These are phyloP conservation scores for Suillus ampliporus DNA, from an alignment of 768 basidiomycete genomes.

Conservation along the genomic window DNA sequence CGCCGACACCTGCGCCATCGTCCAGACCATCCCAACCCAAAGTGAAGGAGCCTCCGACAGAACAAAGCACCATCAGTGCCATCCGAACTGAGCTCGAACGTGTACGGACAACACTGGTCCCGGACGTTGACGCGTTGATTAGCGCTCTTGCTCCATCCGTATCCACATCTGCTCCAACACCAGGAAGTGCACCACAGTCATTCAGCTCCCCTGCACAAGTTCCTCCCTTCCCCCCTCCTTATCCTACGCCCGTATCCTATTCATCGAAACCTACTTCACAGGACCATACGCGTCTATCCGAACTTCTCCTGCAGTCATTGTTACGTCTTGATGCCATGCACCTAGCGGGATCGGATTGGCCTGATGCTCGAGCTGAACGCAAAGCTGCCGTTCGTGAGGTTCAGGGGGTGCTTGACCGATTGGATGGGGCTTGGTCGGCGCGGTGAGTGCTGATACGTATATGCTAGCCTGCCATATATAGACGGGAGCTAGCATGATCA, in stretches of 20 bases:
- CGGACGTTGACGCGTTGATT: conserved; percentile 64
- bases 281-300: conserved; percentile 70
- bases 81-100: conserved; percentile 48
- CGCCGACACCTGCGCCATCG: conserved; percentile 25
- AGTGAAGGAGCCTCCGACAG: conserved; percentile 42
- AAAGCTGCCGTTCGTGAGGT: conserved; percentile 89
- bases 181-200: conserved; percentile 1
- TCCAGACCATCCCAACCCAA: conserved; percentile 27
- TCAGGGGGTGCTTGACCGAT: conserved; percentile 78
- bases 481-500: not conserved
- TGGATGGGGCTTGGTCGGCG: conserved; percentile 72
- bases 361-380: conserved; percentile 75
- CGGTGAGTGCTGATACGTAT: conserved; percentile 18
- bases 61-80: conserved; percentile 40
- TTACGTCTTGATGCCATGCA: conserved; percentile 84
- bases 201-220: conserved; percentile 15
- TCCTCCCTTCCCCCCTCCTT: conserved; percentile 3
- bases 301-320: conserved; percentile 86
- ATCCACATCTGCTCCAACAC: conserved; percentile 13
- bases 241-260: not conserved
- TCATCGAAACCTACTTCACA: conserved; percentile 19
- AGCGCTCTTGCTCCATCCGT: conserved; percentile 24
- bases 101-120: conserved; percentile 59
- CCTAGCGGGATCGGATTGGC: conserved; percentile 72
- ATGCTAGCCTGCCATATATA: not conserved